Base-by-base conservation (phyloP, 179 eudicot genomes). In the Actinidia polygama region DNA sequence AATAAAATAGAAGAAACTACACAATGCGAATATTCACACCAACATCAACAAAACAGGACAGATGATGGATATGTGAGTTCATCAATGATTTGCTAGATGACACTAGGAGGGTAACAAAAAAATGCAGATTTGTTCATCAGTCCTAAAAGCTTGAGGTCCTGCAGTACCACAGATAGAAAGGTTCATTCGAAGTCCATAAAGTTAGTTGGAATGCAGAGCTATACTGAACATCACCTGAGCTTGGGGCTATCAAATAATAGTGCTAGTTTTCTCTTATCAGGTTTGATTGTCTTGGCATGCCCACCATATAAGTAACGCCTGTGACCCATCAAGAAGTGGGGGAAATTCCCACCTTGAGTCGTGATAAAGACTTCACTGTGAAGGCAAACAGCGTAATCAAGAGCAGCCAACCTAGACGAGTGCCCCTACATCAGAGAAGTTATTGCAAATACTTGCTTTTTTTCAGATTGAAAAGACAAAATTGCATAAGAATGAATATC, bases 271-370 rank as follows among this genome's bases (percentile, higher is more conserved):
- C 95, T 88, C 86, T 95, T 95, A 81, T 95, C 91, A 18, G 98
- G 98, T 79, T 86, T 92, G 73, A 95, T 91, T 63, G 96, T 95
- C 88, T 94, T 95, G 36, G 98, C 92, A 81, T 95, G 98, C 72
- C 98, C 97, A 50, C 91, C 88, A 78, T 88, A 94, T 21, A 93
- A 79, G 83, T 86, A 91, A 79, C 92, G 88, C 40, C 98, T 89
- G 54, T 95, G 97, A 30, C 98, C 98, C 94, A 94, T 88, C 66
- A 95, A 87, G 87, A 95, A 95, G 82, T 95, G 97, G 14, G 98
- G 98, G 82, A 94, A 95, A 86, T 95, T 95, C 85, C 97, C 97
- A 53, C 96, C 98, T 84, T 95, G 98, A 62, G 98, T 95, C 23
- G 94, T 92, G 69, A 95, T 90, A 73, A 94, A 95, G 21, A 90